Evolutionary conservation across 2,329 filamentous ascomycete species (phyloP), one percentile per base, ranked within the genome.

Genomic region (Fusarium xyrophilum): DNA sequence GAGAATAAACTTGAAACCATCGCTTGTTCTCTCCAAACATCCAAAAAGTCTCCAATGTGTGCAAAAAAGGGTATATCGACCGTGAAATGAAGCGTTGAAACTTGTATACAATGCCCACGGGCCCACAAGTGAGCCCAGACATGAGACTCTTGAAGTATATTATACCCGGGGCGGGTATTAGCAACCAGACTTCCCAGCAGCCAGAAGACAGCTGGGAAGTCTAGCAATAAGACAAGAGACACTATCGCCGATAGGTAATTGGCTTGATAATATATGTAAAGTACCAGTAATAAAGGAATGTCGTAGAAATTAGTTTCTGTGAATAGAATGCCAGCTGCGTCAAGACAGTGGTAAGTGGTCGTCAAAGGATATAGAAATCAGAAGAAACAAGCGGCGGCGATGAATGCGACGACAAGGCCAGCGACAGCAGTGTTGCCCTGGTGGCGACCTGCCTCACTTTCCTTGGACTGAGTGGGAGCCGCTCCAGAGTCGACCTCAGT

Each of bases 381-480:
- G 67, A 83, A 82, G 66, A 86, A 77, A 70, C 80, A 84, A 19
- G 82, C 81, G 28, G 85, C 82, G 27, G 84, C 86, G 33, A 87
- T 79, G 44, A 88, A 80, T 55, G 86, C 86, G 46, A 88, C 80
- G 43, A 88, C 78, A 25, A 88, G 79, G 46, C 86, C 85, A 11
- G 81, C 85, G 39, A 86, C 76, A 51, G 86, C 84, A 50, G 82
- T 80, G 54, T 82, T 82, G 51, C 83, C 82, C 68, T 86, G 81
- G 46, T 81, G 82, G 19, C 79, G 79, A 23, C 81, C 83, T 55
- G 77, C 79, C 67, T 85, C 83, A 65, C 79, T 85, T 70, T 82
- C 77, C 66, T 78, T 77, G 48, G 79, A 76, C 21, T 78, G 76
- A 15, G 74, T 74, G 15, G 80, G 72, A 13, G 76, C 67, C 14